These are phyloP conservation scores for Penicillium crystallinum DNA, from an alignment of 495 filamentous ascomycete species.

Conservation along the genomic window DNA sequence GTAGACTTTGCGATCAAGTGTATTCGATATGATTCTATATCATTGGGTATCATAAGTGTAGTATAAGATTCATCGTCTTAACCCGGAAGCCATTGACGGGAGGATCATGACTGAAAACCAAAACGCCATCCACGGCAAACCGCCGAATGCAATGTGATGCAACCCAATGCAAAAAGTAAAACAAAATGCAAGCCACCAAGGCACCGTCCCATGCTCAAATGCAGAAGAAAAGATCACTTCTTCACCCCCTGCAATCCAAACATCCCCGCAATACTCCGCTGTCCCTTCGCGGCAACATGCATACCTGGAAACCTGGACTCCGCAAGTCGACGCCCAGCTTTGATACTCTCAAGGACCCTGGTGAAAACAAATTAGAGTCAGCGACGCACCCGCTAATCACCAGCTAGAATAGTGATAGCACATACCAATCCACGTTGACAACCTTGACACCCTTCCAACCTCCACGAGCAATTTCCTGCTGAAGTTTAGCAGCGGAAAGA, in stretches of 20 bases:
- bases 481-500: conserved; percentile 71
- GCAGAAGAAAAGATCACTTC: not conserved
- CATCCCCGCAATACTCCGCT: conserved; percentile 56
- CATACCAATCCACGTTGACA: conserved; percentile 78
- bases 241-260: conserved; percentile 23
- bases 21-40: not conserved
- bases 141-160: not conserved
- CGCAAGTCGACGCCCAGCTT: conserved; percentile 64
- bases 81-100: not conserved
- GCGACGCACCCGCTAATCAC: not conserved
- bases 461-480: conserved; percentile 69
- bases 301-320: conserved; percentile 65
- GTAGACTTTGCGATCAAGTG: not conserved
- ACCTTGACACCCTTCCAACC: conserved; percentile 62
- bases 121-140: not conserved
- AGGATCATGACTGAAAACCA: not conserved
- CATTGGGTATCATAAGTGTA: conserved; percentile 6
- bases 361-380: not conserved
- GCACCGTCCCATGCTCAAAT: not conserved
- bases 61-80: not conserved
- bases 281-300: conserved; percentile 53
- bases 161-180: not conserved
- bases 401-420: conserved; percentile 15
- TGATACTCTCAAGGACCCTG: conserved; percentile 75
- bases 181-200: not conserved